Conservation (phyloP, 257 asterid genomes). For the Cinchona pubescens region DNA sequence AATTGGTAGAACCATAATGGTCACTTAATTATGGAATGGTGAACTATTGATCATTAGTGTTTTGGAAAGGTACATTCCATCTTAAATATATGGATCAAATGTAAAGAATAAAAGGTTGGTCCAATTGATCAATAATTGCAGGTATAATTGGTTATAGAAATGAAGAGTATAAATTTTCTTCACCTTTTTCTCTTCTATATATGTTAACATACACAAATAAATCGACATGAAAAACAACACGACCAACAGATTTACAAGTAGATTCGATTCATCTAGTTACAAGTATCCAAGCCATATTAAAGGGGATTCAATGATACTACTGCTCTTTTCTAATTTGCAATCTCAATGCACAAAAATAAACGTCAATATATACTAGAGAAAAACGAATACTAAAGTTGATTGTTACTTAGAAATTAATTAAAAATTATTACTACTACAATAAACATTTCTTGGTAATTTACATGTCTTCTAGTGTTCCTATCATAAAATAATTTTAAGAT, state of each 20-base stretch:
- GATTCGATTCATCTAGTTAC: too few species aligned
- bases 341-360: too few species aligned
- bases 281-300: not conserved
- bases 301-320: not conserved
- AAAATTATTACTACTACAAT: too few species aligned
- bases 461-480: not conserved
- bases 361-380: not conserved
- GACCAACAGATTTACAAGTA: too few species aligned
- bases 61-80: slow-evolving; percentile 6
- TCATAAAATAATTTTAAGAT: not conserved
- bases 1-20: not conserved
- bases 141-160: too few species aligned
- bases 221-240: too few species aligned
- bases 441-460: not conserved
- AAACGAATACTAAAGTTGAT: too few species aligned
- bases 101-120: not conserved
- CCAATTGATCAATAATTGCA: not conserved
- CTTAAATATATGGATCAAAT: not conserved
- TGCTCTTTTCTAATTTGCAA: too few species aligned
- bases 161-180: not conserved
- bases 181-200: not conserved
- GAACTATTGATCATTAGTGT: not conserved
- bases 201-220: too few species aligned
- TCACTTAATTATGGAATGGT: not conserved
- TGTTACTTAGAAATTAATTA: not conserved